phyloP scores from a whole-genome alignment of 1,284 basidiomycete genomes.

The Boletus mariae region DNA sequence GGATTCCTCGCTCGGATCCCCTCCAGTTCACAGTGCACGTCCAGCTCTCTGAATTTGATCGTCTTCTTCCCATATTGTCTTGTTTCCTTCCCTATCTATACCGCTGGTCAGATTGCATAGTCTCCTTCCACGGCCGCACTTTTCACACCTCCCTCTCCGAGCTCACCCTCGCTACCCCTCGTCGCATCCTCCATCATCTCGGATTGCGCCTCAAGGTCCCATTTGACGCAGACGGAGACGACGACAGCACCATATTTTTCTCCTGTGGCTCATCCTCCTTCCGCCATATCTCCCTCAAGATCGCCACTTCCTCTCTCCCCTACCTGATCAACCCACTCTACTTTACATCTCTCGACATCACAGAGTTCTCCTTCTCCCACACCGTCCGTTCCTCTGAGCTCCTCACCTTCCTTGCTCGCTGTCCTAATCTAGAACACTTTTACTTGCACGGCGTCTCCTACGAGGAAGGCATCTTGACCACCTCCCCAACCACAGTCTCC shows the following conservation, averaged over 20 bases:
- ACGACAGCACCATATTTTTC: conserved; percentile 34
- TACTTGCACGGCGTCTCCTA: conserved; percentile 53
- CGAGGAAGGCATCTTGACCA: conserved; percentile 34
- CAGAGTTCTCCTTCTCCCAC: conserved; percentile 40
- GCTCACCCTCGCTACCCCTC: conserved; percentile 16
- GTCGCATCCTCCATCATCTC: conserved; percentile 29
- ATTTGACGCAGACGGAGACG: conserved; percentile 25
- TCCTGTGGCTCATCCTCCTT: conserved; percentile 28
- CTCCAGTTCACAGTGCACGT: conserved; percentile 55
- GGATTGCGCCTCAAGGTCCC: conserved; percentile 22
- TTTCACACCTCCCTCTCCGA: conserved; percentile 19
- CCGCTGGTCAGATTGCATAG: conserved; percentile 51
- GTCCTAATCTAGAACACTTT: conserved; percentile 56
- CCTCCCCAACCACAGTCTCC: conserved; percentile 39
- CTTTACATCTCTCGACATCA: conserved; percentile 53
- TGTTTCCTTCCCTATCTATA: conserved; percentile 51
- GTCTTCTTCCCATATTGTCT: conserved; percentile 58
- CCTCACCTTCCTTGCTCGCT: conserved; percentile 55
- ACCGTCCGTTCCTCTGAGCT: conserved; percentile 39
- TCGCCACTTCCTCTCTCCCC: conserved; percentile 47
- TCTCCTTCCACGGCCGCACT: conserved; percentile 31
- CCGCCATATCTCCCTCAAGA: conserved; percentile 40
- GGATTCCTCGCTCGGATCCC: conserved; percentile 49
- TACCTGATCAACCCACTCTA: conserved; percentile 44
- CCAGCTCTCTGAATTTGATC: conserved; percentile 46